Evolutionary conservation across 192 early-diverging fungal genomes (phyloP).

Genomic region (Coemansia sp.): DNA sequence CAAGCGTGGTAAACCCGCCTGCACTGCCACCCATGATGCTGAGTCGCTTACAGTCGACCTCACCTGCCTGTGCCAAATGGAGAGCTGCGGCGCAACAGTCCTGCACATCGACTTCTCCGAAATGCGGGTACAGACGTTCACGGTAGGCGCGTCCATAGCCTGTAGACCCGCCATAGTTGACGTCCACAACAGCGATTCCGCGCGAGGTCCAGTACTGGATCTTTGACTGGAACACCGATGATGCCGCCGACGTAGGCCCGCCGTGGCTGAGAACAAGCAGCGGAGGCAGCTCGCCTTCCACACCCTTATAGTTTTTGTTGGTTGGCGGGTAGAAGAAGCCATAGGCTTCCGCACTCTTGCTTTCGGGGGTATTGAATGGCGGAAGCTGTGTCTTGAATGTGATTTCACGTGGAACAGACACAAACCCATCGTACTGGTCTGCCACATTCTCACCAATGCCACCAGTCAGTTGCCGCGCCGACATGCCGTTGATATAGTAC

Average conservation of each 20-base stretch:
- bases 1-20: constrained; percentile 64
- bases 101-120: constrained; percentile 71
- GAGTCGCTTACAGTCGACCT: constrained; percentile 57
- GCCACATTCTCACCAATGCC: neutral
- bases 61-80: constrained; percentile 51
- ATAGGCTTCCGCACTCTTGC: constrained; percentile 28
- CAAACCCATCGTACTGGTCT: constrained; percentile 26
- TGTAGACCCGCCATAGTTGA: constrained; percentile 76
- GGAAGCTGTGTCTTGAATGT: constrained; percentile 54
- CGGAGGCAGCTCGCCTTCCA: constrained; percentile 57
- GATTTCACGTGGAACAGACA: constrained; percentile 60
- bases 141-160: constrained; percentile 71
- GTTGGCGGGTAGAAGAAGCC: constrained; percentile 60
- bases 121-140: constrained; percentile 61
- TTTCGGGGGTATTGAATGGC: constrained; percentile 3
- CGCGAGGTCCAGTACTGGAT: constrained; percentile 75
- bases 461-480: neutral
- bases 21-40: constrained; percentile 64
- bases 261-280: constrained; percentile 66
- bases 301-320: constrained; percentile 52
- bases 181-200: constrained; percentile 64
- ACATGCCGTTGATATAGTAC: constrained; percentile 29
- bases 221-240: constrained; percentile 36
- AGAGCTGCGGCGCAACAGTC: constrained; percentile 69
- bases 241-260: constrained; percentile 55